Evolutionary conservation across 2,329 filamentous ascomycete genomes (phyloP), one percentile per base, ranked within the genome.

Genomic region (Ophiostoma quercus): DNA sequence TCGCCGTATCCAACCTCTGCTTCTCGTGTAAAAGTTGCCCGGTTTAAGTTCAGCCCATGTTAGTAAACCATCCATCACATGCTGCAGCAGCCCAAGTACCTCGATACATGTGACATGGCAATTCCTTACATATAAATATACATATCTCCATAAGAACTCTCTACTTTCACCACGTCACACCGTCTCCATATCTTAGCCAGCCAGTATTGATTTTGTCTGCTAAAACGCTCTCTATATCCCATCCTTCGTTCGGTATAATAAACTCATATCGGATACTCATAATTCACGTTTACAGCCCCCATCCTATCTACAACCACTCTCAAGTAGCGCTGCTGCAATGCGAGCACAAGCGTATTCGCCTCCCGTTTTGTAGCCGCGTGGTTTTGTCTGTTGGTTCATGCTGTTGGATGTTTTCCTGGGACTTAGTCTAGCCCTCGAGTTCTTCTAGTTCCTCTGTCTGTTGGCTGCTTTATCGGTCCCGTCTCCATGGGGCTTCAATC

Each of bases 321-420:
- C n/a, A 9, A 8, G 39, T 41, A 41, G 39, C 9, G 39, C 39
- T 41, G 1, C 39, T 41, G 39, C 12, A 41, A 9, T 41, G 39
- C 39, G 39, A 41, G 39, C 39, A 41, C 11, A 41, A 41, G 39
- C 39, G 39, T 41, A 14, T 41, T 14, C 7, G 19, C 43, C 43
- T 47, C 19, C 16, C 43, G 43, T 47, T 6, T 57, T 14, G n/a
- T 22, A 25, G 51, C 22, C 51, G 51, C 51, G 51, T 57, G 51
- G n/a, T 57, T 25, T 29, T 14, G n/a, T 22, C 22, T 57, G 51
- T 57, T 57, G 51, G 51, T 57, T 57, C n/a, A 57, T 57, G 51
- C n/a, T 57, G 51, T 57, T 57, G 51, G 8, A 57, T 12, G 1
- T 22, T 25, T 25, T 57, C 51, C 12, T 29, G 51, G 51, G 51